Evolutionary conservation across 139 green algal genomes (phyloP).

Genomic region (Picochlorum sp.): DNA sequence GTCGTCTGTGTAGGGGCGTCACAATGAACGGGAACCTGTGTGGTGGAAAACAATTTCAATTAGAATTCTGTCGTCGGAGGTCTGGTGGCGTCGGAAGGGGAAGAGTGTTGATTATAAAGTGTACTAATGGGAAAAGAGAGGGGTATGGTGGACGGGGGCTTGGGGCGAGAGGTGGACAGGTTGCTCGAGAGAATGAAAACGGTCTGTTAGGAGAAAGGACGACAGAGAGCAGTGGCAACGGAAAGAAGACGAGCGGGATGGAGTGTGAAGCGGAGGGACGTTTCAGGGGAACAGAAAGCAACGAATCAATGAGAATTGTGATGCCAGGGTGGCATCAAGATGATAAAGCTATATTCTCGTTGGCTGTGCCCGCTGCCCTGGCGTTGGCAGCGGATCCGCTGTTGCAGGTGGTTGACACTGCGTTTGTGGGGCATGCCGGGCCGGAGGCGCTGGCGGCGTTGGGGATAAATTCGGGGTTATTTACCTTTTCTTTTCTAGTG

Average conservation of each 20-base stretch:
- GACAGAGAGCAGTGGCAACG: too few species aligned
- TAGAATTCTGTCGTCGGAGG: too few species aligned
- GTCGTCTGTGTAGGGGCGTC: too few species aligned
- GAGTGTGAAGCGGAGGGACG: not conserved
- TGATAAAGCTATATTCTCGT: constrained; percentile 37
- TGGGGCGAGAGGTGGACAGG: too few species aligned
- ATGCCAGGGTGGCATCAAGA: not conserved
- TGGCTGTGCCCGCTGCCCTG: constrained; percentile 43
- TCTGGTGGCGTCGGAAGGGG: too few species aligned
- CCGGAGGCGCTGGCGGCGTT: constrained; percentile 44
- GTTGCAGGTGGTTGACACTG: constrained; percentile 48
- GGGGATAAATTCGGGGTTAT: constrained; percentile 56
- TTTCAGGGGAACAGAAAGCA: not conserved
- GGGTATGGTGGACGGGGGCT: too few species aligned
- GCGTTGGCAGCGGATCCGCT: constrained; percentile 58
- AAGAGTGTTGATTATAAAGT: too few species aligned
- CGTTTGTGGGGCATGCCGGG: constrained; percentile 47
- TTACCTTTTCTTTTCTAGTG: constrained; percentile 54
- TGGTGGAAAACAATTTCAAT: too few species aligned
- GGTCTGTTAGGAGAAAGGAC: too few species aligned
- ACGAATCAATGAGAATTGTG: not conserved
- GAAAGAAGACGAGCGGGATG: not conserved
- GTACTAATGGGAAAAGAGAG: too few species aligned
- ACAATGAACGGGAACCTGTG: too few species aligned
- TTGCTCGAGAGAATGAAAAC: too few species aligned